These are phyloP conservation scores for Nemania abortiva DNA, from an alignment of 2,329 filamentous ascomycete genomes.

Conservation along the genomic window DNA sequence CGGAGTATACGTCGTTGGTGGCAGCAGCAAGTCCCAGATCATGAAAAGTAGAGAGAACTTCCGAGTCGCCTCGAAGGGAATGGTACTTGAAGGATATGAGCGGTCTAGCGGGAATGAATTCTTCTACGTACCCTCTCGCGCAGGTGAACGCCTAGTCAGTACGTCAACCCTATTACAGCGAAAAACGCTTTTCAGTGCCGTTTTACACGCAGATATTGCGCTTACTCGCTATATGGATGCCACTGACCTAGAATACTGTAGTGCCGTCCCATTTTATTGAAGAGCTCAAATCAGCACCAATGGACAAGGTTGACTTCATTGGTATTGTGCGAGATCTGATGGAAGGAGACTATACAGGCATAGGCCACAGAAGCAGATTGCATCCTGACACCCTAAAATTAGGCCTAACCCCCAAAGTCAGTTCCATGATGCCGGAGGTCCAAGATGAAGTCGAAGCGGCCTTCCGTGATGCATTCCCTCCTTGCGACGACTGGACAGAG, in stretches of 20 bases:
- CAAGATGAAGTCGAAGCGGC: constrained; percentile 11
- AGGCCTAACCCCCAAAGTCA: neutral
- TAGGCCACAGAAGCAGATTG: constrained; percentile 1
- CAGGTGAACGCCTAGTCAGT: neutral
- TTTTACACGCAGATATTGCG: neutral
- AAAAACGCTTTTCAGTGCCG: neutral
- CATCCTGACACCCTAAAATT: neutral
- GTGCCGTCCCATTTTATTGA: neutral
- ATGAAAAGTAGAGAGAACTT: neutral
- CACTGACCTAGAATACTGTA: neutral
- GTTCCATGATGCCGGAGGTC: constrained; percentile 12
- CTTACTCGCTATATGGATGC: neutral
- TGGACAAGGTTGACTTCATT: neutral
- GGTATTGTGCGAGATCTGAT: constrained; percentile 2
- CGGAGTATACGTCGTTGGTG: neutral
- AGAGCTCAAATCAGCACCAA: neutral
- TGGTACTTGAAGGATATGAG: neutral
- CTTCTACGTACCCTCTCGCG: neutral
- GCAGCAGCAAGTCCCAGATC: neutral
- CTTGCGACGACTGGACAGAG: constrained; percentile 16
- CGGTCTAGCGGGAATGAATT: neutral
- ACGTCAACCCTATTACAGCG: neutral
- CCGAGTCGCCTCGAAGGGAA: neutral
- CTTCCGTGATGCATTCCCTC: constrained; percentile 1
- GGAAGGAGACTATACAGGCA: constrained; percentile 6